A percentile compares a stretch with the other conserved stretches of the same genome.
Evolutionary conservation across 2,329 filamentous ascomycete genomes (phyloP).

Genomic region (Colletotrichum orbiculare): DNA sequence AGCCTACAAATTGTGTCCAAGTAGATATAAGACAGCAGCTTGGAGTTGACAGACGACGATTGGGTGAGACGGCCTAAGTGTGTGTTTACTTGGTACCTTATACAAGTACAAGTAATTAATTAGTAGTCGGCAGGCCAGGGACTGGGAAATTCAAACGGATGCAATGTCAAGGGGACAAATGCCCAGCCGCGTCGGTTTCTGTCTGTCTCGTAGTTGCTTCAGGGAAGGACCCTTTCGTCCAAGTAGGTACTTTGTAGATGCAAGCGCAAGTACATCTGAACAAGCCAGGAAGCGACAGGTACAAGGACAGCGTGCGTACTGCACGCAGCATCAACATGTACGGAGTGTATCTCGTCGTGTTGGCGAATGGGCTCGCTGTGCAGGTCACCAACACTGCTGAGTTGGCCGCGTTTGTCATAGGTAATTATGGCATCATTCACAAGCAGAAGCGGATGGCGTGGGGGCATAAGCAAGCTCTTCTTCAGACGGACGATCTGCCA

Average conservation of each 20-base stretch:
- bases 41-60: conserved; percentile 10
- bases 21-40: neutral
- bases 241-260: neutral
- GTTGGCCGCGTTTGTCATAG: too few species aligned
- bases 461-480: conserved; percentile 20
- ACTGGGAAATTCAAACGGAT: conserved; percentile 10
- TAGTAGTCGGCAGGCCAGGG: neutral
- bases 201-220: conserved; percentile 17
- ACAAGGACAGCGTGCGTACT: too few species aligned
- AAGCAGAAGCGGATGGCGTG: too few species aligned
- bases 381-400: too few species aligned
- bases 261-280: conserved; percentile 13
- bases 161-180: conserved; percentile 21
- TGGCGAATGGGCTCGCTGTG: too few species aligned
- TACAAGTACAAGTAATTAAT: too few species aligned
- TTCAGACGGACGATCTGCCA: conserved; percentile 16
- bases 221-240: conserved; percentile 20
- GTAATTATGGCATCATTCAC: too few species aligned
- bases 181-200: neutral
- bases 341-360: too few species aligned
- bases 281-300: neutral
- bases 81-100: too few species aligned
- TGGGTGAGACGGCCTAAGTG: neutral
- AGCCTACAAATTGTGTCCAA: conserved; percentile 1
- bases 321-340: too few species aligned